Evolutionary conservation across 805 yeast species (phyloP).

Genomic region (Komagataella pastoris): DNA sequence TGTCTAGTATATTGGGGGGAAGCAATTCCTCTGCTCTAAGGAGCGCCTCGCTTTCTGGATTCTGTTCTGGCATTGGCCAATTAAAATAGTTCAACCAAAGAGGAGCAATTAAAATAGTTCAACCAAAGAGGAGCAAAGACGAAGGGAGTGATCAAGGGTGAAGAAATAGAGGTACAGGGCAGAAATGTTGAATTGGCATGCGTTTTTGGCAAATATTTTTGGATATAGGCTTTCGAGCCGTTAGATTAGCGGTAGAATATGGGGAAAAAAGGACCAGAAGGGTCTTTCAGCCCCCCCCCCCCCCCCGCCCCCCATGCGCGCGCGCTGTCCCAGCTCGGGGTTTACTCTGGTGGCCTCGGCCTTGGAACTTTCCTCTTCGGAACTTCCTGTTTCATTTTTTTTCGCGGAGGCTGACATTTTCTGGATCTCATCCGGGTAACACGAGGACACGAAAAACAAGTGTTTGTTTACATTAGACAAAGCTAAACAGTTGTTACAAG

Average conservation of each 20-base stretch:
- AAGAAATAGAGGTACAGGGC: background rate
- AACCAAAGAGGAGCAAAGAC: background rate
- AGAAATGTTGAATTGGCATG: background rate
- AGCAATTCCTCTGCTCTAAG: background rate
- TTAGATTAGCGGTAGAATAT: background rate
- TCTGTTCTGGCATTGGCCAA: background rate
- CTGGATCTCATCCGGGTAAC: background rate
- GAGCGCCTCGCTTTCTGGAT: background rate
- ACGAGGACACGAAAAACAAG: background rate
- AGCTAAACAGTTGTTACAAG: background rate
- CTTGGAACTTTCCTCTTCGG: too few relatives aligned
- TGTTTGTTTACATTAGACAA: background rate
- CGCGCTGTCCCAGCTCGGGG: too few relatives aligned
- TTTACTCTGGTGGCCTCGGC: too few relatives aligned
- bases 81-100: background rate
- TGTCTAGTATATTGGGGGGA: constrained; percentile 1
- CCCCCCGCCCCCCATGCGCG: too few relatives aligned
- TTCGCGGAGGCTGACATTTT: background rate
- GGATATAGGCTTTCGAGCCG: background rate
- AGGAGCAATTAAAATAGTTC: background rate
- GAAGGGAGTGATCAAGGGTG: background rate
- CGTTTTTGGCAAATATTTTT: background rate
- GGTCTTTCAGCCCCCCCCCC: too few relatives aligned
- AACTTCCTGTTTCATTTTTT: too few relatives aligned
- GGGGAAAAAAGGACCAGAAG: background rate